Evolutionary conservation across 2,329 filamentous ascomycete genomes (phyloP), one percentile per base, ranked within the genome.

Genomic region (Spiromastix sp.): DNA sequence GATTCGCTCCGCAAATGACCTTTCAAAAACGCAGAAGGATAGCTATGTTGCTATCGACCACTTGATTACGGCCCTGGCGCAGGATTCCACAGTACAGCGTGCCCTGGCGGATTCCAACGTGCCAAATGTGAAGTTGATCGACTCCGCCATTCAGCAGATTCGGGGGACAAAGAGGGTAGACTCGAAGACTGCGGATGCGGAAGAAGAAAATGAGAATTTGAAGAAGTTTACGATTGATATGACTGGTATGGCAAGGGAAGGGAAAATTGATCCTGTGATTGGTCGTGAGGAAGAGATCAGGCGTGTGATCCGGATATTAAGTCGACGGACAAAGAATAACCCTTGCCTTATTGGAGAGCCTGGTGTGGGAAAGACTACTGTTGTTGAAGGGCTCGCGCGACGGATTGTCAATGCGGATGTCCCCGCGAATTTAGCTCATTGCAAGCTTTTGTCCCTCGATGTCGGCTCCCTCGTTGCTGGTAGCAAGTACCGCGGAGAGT

Each of bases 191-290:
- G 91, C 91, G 37, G 91, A 98, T 61, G 79, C 65, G 0, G 91
- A 96, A 61, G 72, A 82, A 52, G 89, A 95, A 52, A 84, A 87
- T 51, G 91, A 98, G 63, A 95, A 94, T 55, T 69, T 98, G 41
- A 85, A 87, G 67, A 98, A 96, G 54, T 98, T 95, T 63, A 96
- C 91, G 38, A 91, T 96, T 52, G 91, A 98, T 62, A 93, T 98
- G 86, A 98, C 91, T 8, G 73, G 84, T 32, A 80, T 95, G 79
- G 91, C 91, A 41, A 74, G 87, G 57, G 91, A 98, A 66, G 93
- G 93, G 57, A 96, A 96, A 64, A 87, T 96, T 39, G 89, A 96
- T 57, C 89, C 89, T 2, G 89, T 96, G 57, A 96, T 96, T 62
- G 89, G 89, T 27, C 77, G 89, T 63, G 89, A 96, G 58, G 89